Percentiles rank a stretch among this genome's conserved stretches.
Evolutionary conservation across 768 basidiomycete species (phyloP).

Genomic region (Mycena indigotica): DNA sequence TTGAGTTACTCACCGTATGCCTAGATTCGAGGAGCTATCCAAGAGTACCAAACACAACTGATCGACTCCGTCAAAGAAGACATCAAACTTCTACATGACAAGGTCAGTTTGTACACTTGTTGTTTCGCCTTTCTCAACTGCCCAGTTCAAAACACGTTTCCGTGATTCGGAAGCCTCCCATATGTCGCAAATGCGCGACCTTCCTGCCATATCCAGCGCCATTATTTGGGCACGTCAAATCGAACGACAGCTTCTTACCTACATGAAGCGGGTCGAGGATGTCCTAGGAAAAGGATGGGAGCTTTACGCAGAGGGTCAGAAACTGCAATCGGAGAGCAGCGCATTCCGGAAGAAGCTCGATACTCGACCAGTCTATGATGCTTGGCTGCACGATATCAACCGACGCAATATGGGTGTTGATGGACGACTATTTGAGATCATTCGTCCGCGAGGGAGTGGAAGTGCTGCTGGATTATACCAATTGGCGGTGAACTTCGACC

Average conservation of each 20-base stretch:
- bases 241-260: slow-evolving; percentile 90
- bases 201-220: slow-evolving; percentile 96
- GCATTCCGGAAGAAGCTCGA: slow-evolving; percentile 97
- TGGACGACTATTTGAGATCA: slow-evolving; percentile 92
- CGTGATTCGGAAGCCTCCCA: slow-evolving; percentile 94
- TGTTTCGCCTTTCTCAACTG: neutral
- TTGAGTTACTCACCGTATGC: neutral
- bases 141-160: slow-evolving; percentile 92
- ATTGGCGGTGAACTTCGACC: slow-evolving; percentile 95
- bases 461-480: slow-evolving; percentile 50
- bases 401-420: slow-evolving; percentile 89
- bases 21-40: slow-evolving; percentile 95
- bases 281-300: slow-evolving; percentile 99
- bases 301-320: slow-evolving; percentile 98
- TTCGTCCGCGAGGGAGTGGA: slow-evolving; percentile 63
- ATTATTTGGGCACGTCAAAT: slow-evolving; percentile 99
- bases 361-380: slow-evolving; percentile 90
- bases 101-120: slow-evolving; percentile 44
- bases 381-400: slow-evolving; percentile 96
- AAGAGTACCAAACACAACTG: slow-evolving; percentile 98
- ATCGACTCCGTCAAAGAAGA: slow-evolving; percentile 99
- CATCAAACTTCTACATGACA: slow-evolving; percentile 92
- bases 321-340: slow-evolving; percentile 86
- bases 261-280: slow-evolving; percentile 99
- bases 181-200: slow-evolving; percentile 98